Evolutionary conservation across 768 basidiomycete genomes (phyloP), one percentile per base, ranked within the genome.

Genomic region (Nidularia pulvinata): DNA sequence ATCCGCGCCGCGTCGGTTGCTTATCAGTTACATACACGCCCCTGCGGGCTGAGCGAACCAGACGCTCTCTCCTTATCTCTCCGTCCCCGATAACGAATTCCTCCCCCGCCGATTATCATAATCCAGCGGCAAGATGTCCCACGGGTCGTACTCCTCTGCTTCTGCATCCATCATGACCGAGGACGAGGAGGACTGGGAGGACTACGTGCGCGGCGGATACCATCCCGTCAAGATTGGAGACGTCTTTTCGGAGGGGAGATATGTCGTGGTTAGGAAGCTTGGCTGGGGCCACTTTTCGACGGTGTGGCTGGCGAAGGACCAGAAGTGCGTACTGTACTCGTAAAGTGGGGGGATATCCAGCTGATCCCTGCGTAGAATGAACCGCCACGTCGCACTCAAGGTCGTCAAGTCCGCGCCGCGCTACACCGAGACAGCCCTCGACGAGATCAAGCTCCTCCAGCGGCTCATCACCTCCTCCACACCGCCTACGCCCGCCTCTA

Each of bases 381-480:
- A 91, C 61, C 91, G 94, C 48, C 97, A 99, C 72, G 97, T 99
- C 63, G 97, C 97, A 11, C 88, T 99, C 68, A 99, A 99, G 73
- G 93, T 99, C 65, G 97, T 99, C 69, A 99, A 98, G 72, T 97
- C 95, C 13, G 97, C 96, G 0, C 86, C 89, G 0, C 81, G 97
- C 48, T 99, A 99, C 71, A 99, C 96, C 1, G 96, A 99, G 67
- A 99, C 97, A 0, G 97, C 97, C 0, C 78, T 98, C 34, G 97
- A 99, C 75, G 97, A 99, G 75, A 98, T 99, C 74, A 98, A 98
- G 68, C 89, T 99, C 2, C 83, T 98, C 16, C 95, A 98, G 63
- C 89, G 95, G 6, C 87, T 98, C 60, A 95, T 96, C 71, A 91
- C 91, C 6, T 92, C 93, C 16, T 78, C 86, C 55, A 75, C 83